Evolutionary conservation across 2,329 filamentous ascomycete species (phyloP), one percentile per base, ranked within the genome.

Genomic region (Diplocarpon rosae): DNA sequence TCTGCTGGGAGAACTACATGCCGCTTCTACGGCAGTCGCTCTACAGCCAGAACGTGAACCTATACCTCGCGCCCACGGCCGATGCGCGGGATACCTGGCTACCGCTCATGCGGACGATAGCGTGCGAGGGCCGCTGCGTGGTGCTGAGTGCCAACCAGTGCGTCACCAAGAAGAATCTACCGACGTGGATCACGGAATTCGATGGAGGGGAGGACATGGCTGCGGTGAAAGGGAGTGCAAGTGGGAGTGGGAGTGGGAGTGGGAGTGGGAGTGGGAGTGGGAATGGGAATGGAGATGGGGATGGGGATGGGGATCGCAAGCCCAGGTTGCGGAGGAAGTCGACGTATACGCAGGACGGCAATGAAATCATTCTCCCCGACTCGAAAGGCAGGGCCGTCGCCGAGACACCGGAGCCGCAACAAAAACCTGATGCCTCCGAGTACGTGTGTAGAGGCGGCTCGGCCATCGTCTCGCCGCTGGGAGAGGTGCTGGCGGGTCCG

Each of bases 1-100:
- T 96, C 53, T 95, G 89, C 69, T 95, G 89, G 89, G 89, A 96
- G 64, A 95, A 85, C 63, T 94, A 90, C 66, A 95, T 95, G 88
- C 89, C 89, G 0, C 68, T 95, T 14, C 70, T 95, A 7, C 76
- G 90, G 14, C 84, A 94, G 61, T 74, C 78, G 13, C 70, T 95
- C 31, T 96, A 95, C 63, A 74, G 78, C 2, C 90, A 95, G 63
- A 94, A 94, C 59, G 79, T 95, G 57, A 94, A 94, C 62, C 67
- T 95, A 11, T 95, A 90, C 64, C 76, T 95, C 1, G 88, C 89
- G 0, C 90, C 90, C 0, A 95, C 89, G 0, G 89, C 89, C 1
- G 90, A 95, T 65, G 76, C 72, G 15, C 73, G 89, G 49, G 84
- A 90, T 56, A 79, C 85, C 0, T 96, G 90, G 90, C 65, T 85